Evolutionary conservation across 192 early-diverging fungal genomes (phyloP).

Genomic region (Coemansia asiatica): DNA sequence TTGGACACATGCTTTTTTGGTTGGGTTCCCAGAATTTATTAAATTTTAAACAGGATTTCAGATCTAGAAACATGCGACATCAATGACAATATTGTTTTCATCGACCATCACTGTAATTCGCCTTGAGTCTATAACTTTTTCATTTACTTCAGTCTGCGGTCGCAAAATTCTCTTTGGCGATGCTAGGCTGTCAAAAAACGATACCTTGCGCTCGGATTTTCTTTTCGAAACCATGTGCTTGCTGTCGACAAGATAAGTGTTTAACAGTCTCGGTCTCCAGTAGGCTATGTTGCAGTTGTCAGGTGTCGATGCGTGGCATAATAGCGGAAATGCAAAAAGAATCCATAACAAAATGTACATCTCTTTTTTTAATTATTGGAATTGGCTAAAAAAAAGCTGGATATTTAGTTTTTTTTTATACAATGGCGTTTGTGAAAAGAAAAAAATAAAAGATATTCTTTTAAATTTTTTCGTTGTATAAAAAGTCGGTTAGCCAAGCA

Average conservation of each 20-base stretch:
- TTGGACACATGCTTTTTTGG: too few species aligned
- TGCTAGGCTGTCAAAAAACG: constrained; percentile 23
- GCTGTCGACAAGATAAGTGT: constrained; percentile 22
- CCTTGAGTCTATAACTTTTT: constrained; percentile 23
- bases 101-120: constrained; percentile 43
- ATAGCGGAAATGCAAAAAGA: not conserved
- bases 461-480: not conserved
- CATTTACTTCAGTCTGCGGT: constrained; percentile 24
- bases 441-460: not conserved
- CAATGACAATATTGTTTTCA: constrained; percentile 22
- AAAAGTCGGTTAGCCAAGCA: too few species aligned
- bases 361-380: not conserved
- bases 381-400: too few species aligned
- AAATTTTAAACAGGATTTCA: not conserved
- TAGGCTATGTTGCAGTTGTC: constrained; percentile 45
- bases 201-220: constrained; percentile 16
- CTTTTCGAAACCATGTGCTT: constrained; percentile 18
- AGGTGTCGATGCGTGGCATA: not conserved
- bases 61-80: constrained; percentile 35
- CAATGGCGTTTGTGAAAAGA: not conserved
- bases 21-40: too few species aligned
- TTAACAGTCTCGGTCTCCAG: constrained; percentile 35
- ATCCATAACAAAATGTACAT: not conserved
- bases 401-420: too few species aligned
- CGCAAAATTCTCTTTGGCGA: constrained; percentile 33